Evolutionary conservation across 331 rosid species (phyloP), one percentile per base, ranked within the genome.

Genomic region (Malus hybrid): DNA sequence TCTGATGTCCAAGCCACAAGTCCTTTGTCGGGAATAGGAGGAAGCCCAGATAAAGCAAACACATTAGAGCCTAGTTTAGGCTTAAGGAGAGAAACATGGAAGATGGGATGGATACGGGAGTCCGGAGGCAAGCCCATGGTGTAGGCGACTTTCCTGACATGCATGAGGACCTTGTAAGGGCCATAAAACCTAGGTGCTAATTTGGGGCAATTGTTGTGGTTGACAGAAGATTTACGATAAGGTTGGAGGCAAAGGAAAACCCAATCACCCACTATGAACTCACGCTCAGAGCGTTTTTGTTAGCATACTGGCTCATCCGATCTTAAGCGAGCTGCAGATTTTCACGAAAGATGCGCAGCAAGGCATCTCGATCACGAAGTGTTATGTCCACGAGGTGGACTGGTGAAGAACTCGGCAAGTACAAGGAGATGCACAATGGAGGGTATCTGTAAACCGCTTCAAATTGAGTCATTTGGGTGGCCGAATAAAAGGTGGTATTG

Each of bases 241-340:
- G 7, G 56, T 5, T 50, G 2, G 2, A 50, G 56, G 56, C 2
- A 6, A 2, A 50, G n/a, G 56, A 50, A 50, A 0, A 50, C 56
- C 7, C 7, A 50, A 16, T 14, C 3, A 0, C 56, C 7, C 5
- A 50, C 7, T 4, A 0, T 50, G 7, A 4, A 50, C 2, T 50
- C n/a, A 13, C n/a, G 6, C n/a, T 50, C 7, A 50, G n/a, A 12
- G 56, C 2, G 0, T 50, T 12, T 14, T 50, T 13, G n/a, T 50
- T 50, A 5, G 7, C 56, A 14, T 14, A 50, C 2, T 4, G 7
- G 1, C 18, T 1, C n/a, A 12, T 50, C 7, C 56, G 0, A 5
- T 50, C 19, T 16, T 50, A 1, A 16, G n/a, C 1, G 7, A 5
- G 6, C 0, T 13, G 18, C 7, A 50, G 1, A 14, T 15, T 50